phyloP scores from a whole-genome alignment of 169 alveolate species.

The Perkinsus olseni region DNA sequence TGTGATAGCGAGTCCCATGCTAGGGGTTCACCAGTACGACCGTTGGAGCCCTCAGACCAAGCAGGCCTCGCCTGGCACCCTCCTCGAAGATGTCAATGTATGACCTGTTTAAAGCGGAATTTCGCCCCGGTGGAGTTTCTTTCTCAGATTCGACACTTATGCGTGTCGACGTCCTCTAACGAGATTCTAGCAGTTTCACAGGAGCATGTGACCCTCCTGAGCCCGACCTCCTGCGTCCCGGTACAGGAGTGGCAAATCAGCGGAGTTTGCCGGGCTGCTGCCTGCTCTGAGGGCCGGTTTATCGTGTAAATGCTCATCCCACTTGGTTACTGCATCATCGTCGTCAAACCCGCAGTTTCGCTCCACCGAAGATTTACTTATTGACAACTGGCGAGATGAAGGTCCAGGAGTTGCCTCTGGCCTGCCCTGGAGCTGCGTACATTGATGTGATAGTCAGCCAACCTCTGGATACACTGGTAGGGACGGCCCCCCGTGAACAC shows the following conservation, averaged over 20 bases:
- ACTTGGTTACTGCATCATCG: background rate
- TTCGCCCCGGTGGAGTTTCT: background rate
- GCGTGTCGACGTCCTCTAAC: background rate
- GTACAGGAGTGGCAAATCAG: background rate
- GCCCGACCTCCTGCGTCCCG: background rate
- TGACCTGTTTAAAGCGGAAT: background rate
- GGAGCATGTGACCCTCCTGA: background rate
- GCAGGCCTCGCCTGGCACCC: background rate
- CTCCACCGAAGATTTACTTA: background rate
- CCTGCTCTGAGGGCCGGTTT: background rate
- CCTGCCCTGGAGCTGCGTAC: background rate
- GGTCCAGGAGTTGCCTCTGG: background rate
- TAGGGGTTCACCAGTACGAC: background rate
- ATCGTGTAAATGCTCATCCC: background rate
- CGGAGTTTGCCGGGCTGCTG: background rate
- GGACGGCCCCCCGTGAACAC: too few relatives aligned
- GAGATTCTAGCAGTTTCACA: background rate
- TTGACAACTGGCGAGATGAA: background rate
- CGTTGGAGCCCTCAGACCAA: background rate
- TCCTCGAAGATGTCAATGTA: background rate
- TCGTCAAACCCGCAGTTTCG: background rate
- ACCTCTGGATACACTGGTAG: too few relatives aligned
- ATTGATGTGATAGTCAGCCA: background rate
- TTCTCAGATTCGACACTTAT: background rate
- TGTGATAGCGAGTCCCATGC: background rate